Base-by-base conservation (phyloP, 306 rosid species). In the Fagus crenata region DNA sequence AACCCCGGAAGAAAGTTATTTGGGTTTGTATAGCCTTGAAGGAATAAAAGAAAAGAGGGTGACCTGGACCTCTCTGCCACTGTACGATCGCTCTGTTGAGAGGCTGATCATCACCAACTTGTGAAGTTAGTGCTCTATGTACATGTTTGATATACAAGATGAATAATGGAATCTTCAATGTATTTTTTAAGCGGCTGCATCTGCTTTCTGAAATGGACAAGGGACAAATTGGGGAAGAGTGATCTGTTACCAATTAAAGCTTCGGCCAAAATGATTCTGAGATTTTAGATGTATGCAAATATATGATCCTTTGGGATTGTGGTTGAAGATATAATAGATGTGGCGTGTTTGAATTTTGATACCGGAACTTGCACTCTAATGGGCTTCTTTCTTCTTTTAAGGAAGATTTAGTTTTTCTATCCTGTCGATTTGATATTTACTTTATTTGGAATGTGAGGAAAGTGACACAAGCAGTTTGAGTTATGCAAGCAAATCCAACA, bases 381-480 rank as follows among this genome's bases (percentile, higher is more conserved):
- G 70, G 81, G 79, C 78, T 59, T 59, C 61, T 51, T 69, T 82
- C 64, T 28, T 49, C 59, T 36, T 67, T 7, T 41, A 81, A 67
- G 75, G 72, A 68, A 73, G 75, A n/a, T 79, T 61, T 53, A 58
- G 13, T 78, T 77, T 53, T 69, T 71, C 81, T 9, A 69, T 75
- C 56, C 67, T 86, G 84, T 80, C 65, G 67, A 71, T 83, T 74
- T 82, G 76, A 84, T 73, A 68, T 70, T 70, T 40, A 69, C 77
- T 69, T 75, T 43, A 74, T 70, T 5, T 74, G 79, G 82, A 54
- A 22, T 22, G 28, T 22, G 28, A 22, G 28, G 28, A 22, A 22
- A 22, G 28, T 22, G 28, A 22, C 28, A 22, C 28, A 22, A 22
- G 28, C 28, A 22, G 28, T 22, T 22, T 22, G 28, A 22, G 28